Evolutionary conservation across 345 rosid species (phyloP).

Genomic region (Aegle marmelos): DNA sequence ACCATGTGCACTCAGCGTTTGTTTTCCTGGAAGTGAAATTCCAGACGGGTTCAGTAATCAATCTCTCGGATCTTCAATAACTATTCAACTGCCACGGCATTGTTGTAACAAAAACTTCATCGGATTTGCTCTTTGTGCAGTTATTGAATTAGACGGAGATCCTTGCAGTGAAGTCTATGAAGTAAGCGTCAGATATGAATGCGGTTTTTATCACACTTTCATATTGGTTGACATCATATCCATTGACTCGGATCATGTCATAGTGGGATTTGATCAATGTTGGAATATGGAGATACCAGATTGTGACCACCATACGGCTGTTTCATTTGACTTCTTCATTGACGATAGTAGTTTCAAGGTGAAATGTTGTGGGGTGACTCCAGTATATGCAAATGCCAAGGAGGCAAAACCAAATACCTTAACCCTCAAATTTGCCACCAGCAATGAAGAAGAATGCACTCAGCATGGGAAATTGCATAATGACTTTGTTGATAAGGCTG

Average conservation of each 20-base stretch:
- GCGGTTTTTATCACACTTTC: not conserved
- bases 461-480: not conserved
- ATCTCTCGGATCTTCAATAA: not conserved
- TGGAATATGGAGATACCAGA: not conserved
- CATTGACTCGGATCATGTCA: not conserved
- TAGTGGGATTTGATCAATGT: not conserved
- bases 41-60: not conserved
- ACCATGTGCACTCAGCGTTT: not conserved
- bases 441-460: not conserved
- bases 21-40: conserved; percentile 6
- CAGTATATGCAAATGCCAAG: not conserved
- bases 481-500: not conserved
- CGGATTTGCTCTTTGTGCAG: conserved; percentile 4
- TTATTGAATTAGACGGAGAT: not conserved
- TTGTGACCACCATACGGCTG: not conserved
- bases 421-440: not conserved
- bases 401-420: not conserved
- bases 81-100: not conserved
- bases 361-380: not conserved
- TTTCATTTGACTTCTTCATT: not conserved
- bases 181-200: not conserved
- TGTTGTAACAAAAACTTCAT: not conserved
- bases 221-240: not conserved
- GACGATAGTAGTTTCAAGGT: not conserved
- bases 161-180: not conserved